Percentiles rank a stretch among this genome's conserved stretches.
Conservation (phyloP, 352 stramenopile species). For the Phytophthora kernoviae region DNA sequence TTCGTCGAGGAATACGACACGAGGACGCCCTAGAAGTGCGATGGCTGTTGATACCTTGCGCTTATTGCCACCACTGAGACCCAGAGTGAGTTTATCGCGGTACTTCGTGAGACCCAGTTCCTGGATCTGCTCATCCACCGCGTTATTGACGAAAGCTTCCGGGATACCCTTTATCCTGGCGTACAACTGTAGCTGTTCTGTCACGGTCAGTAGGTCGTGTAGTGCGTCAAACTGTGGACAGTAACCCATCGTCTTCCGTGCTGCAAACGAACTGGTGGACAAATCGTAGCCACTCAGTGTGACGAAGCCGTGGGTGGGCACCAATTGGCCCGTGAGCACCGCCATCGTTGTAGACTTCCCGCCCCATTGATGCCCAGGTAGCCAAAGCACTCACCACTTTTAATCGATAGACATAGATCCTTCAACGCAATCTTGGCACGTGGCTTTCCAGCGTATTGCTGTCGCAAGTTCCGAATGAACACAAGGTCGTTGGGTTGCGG, state of each 20-base stretch:
- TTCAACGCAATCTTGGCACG: slow-evolving; percentile 58
- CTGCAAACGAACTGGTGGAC: slow-evolving; percentile 33
- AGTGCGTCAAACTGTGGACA: slow-evolving; percentile 96
- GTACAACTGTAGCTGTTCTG: slow-evolving; percentile 92
- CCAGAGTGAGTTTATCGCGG: slow-evolving; percentile 59
- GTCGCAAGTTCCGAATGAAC: slow-evolving; percentile 53
- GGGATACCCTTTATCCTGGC: slow-evolving; percentile 84
- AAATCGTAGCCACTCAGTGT: slow-evolving; percentile 56
- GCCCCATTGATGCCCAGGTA: slow-evolving; percentile 92
- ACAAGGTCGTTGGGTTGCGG: slow-evolving; percentile 32
- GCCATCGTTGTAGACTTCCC: slow-evolving; percentile 88
- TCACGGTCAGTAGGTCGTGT: slow-evolving; percentile 93
- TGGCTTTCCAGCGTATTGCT: slow-evolving; percentile 77
- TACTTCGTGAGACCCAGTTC: slow-evolving; percentile 63
- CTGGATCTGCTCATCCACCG: slow-evolving; percentile 63
- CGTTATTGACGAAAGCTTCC: slow-evolving; percentile 26
- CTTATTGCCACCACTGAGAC: slow-evolving; percentile 77
- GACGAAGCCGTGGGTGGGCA: slow-evolving; percentile 58
- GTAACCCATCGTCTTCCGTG: slow-evolving; percentile 77
- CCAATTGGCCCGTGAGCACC: slow-evolving; percentile 64
- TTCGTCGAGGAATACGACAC: slow-evolving; percentile 98
- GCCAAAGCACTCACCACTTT: slow-evolving; percentile 77
- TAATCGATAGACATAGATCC: slow-evolving; percentile 77
- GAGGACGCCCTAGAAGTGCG: slow-evolving; percentile 86
- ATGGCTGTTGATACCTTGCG: slow-evolving; percentile 93